phyloP scores from a whole-genome alignment of 208 protist species.

The Leishmania braziliensis region DNA sequence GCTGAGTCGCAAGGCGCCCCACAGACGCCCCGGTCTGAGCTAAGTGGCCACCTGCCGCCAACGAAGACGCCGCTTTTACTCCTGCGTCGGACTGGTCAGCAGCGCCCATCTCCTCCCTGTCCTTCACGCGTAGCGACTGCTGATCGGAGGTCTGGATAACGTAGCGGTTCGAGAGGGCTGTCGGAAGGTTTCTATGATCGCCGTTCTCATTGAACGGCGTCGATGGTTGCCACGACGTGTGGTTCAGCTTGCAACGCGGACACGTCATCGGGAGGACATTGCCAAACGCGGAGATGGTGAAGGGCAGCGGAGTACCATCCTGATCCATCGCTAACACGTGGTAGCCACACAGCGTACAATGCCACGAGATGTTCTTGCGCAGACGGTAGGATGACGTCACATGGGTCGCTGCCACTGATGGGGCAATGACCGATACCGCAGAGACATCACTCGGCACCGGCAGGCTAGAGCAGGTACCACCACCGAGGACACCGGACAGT shows the following conservation, averaged over 20 bases:
- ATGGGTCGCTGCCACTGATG: neutral
- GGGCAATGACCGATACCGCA: neutral
- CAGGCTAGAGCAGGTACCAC: neutral
- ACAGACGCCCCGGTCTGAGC: neutral
- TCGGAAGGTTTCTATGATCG: slow-evolving; percentile 78
- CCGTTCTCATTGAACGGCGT: slow-evolving; percentile 75
- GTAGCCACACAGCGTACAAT: slow-evolving; percentile 82
- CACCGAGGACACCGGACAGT: neutral
- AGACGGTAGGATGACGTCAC: neutral
- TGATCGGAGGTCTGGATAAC: slow-evolving; percentile 4
- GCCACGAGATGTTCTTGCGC: slow-evolving; percentile 68
- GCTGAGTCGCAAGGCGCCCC: neutral
- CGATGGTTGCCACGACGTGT: slow-evolving; percentile 71
- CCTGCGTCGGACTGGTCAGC: neutral
- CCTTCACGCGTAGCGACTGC: neutral
- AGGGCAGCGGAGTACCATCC: slow-evolving; percentile 63
- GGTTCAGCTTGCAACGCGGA: slow-evolving; percentile 68
- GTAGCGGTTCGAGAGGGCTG: slow-evolving; percentile 76
- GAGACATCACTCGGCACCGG: neutral
- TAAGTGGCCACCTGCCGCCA: neutral
- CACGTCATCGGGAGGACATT: slow-evolving; percentile 73
- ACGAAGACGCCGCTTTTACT: neutral
- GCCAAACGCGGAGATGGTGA: slow-evolving; percentile 70
- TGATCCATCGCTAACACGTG: slow-evolving; percentile 84
- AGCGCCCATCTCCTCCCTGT: neutral